Evolutionary conservation across 2,329 filamentous ascomycete genomes (phyloP).

Genomic region (Ophiobolus disseminans): DNA sequence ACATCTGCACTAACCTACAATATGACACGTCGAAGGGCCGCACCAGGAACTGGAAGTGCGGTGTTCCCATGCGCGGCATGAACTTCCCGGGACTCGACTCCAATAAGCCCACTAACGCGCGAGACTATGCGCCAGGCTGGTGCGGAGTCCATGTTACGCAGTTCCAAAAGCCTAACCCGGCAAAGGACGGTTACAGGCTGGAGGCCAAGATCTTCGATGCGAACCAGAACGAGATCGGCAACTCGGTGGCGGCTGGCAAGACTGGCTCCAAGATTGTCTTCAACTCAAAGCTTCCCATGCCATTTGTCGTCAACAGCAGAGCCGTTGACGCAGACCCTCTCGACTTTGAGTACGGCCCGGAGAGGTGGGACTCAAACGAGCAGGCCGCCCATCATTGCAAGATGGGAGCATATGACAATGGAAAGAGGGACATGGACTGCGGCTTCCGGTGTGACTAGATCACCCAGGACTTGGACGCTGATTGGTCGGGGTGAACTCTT

Average conservation of each 20-base stretch:
- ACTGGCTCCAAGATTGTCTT: too few relatives aligned
- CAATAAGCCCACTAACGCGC: constrained; percentile 6
- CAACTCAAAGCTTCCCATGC: constrained; percentile 9
- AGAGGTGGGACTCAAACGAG: constrained; percentile 13
- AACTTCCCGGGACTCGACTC: constrained; percentile 7
- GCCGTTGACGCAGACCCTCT: constrained; percentile 9
- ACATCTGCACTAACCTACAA: constrained; percentile 1
- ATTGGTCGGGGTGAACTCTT: too few relatives aligned
- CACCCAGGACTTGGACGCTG: too few relatives aligned
- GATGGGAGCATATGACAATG: constrained; percentile 11
- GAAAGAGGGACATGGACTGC: constrained; percentile 14
- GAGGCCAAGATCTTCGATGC: constrained; percentile 7
- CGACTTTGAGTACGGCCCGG: constrained; percentile 5
- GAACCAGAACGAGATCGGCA: constrained; percentile 14
- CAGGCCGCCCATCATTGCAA: constrained; percentile 3
- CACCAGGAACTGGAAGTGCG: constrained; percentile 12
- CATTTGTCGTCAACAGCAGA: constrained; percentile 9
- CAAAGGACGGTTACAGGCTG: constrained; percentile 12
- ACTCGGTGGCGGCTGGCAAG: background rate
- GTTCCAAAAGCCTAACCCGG: constrained; percentile 14
- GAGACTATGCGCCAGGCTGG: constrained; percentile 10
- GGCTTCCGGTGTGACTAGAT: constrained; percentile 7
- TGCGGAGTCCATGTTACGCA: constrained; percentile 14
- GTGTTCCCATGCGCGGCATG: constrained; percentile 13
- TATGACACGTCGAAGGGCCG: constrained; percentile 2